Evolutionary conservation across 2,329 filamentous ascomycete species (phyloP).

Genomic region (Phaeosphaeriaceae sp.): DNA sequence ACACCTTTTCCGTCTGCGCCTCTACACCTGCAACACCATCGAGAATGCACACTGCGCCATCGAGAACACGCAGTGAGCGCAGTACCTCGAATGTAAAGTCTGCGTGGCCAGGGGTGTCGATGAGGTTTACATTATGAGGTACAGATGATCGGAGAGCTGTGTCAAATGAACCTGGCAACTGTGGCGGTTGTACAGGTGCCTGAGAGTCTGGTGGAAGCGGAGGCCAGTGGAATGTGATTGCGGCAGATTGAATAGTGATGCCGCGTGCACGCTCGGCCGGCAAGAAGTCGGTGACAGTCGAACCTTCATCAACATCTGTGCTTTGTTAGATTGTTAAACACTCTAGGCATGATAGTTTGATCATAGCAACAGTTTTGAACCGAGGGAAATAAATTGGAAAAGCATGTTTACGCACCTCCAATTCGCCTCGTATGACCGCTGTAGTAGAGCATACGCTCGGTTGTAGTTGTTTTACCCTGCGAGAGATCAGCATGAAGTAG

Average conservation of each 20-base stretch:
- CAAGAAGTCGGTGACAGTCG: constrained; percentile 95
- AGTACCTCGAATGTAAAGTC: constrained; percentile 98
- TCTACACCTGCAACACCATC: constrained; percentile 94
- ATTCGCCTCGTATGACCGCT: constrained; percentile 87
- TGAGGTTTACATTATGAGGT: constrained; percentile 63
- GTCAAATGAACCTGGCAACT: constrained; percentile 41
- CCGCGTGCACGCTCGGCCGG: constrained; percentile 90
- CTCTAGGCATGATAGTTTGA: no score
- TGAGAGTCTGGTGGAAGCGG: constrained; percentile 56
- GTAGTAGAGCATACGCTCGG: constrained; percentile 98
- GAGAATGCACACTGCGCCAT: constrained; percentile 90
- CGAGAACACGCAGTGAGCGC: constrained; percentile 84
- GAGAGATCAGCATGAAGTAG: constrained; percentile 8
- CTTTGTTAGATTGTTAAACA: not conserved
- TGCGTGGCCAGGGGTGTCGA: constrained; percentile 95
- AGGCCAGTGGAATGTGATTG: constrained; percentile 95
- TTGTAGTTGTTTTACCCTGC: constrained; percentile 93
- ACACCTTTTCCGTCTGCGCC: constrained; percentile 96
- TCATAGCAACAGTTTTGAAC: no score
- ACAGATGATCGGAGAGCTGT: constrained; percentile 56
- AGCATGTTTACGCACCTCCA: constrained; percentile 61
- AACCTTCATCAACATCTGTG: constrained; percentile 89
- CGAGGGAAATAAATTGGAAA: no score
- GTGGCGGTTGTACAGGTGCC: constrained; percentile 22
- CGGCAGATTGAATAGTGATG: constrained; percentile 97